Conservation (phyloP, 805 yeast genomes). For the Phaffomyces opuntiae region DNA sequence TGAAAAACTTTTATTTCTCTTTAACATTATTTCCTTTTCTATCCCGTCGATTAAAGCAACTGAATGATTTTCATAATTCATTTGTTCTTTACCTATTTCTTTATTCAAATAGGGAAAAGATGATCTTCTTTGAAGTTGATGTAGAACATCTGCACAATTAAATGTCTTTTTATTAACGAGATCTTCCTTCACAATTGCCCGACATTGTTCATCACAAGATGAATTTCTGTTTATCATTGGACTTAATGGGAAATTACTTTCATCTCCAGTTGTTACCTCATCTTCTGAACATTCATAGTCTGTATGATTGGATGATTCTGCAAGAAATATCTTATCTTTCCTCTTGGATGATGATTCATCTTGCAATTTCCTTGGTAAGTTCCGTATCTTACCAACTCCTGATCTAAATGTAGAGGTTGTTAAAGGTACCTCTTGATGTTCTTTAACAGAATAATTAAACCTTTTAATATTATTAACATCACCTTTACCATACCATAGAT, state of each 20-base stretch:
- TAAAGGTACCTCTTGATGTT: not conserved
- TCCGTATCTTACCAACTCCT: conserved; percentile 16
- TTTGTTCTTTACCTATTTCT: conserved; percentile 24
- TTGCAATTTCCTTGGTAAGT: conserved; percentile 19
- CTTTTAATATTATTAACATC: conserved; percentile 27
- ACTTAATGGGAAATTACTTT: not conserved
- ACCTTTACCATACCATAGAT: conserved; percentile 48
- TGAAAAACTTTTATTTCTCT: conserved; percentile 32
- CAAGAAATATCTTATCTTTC: not conserved
- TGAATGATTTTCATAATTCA: conserved; percentile 9
- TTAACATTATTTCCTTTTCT: conserved; percentile 10
- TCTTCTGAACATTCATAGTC: conserved; percentile 1
- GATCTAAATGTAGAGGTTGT: conserved; percentile 8
- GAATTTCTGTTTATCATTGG: not conserved
- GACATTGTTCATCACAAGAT: not conserved
- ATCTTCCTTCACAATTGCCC: not conserved
- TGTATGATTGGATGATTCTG: not conserved
- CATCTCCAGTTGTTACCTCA: not conserved
- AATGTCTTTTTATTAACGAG: not conserved
- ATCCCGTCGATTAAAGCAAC: conserved; percentile 21
- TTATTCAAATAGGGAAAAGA: conserved; percentile 31
- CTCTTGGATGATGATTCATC: conserved; percentile 11
- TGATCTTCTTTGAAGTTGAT: conserved; percentile 29
- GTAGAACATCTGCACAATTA: conserved; percentile 7
- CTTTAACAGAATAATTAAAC: conserved; percentile 9